Evolutionary conservation across 768 basidiomycete species (phyloP).

Genomic region (Tephrocybe sp.): DNA sequence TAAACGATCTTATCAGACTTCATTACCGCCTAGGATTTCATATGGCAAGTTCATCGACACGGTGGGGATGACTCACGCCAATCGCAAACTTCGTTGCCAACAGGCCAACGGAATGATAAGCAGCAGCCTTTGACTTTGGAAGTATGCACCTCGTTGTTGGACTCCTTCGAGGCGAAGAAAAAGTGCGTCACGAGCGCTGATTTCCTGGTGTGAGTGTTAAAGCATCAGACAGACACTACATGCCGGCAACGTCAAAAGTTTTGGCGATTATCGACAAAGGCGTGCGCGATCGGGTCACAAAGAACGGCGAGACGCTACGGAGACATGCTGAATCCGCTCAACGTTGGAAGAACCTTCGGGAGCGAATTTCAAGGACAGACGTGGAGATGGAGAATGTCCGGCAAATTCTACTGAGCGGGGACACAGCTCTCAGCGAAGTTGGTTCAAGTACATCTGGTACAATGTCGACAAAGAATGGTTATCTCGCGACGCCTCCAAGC

Average conservation of each 20-base stretch:
- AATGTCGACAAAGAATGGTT: slow-evolving; percentile 53
- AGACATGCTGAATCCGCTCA: slow-evolving; percentile 87
- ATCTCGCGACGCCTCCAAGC: slow-evolving; percentile 65
- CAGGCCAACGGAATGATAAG: slow-evolving; percentile 43
- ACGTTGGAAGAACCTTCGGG: slow-evolving; percentile 78
- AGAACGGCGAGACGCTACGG: slow-evolving; percentile 93
- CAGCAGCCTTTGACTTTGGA: slow-evolving; percentile 57
- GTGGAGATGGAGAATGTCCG: slow-evolving; percentile 76
- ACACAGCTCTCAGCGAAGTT: slow-evolving; percentile 57
- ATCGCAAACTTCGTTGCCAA: slow-evolving; percentile 43
- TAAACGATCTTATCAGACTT: slow-evolving; percentile 8
- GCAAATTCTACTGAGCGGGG: slow-evolving; percentile 53
- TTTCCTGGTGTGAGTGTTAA: background rate
- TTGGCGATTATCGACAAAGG: slow-evolving; percentile 94
- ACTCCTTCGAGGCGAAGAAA: slow-evolving; percentile 87
- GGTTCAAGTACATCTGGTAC: slow-evolving; percentile 69
- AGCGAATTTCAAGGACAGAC: slow-evolving; percentile 80
- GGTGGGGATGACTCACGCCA: slow-evolving; percentile 46
- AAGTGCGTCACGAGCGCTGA: slow-evolving; percentile 47
- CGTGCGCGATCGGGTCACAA: slow-evolving; percentile 88
- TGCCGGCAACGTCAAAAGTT: slow-evolving; percentile 91
- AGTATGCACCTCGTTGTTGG: slow-evolving; percentile 62
- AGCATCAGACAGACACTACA: slow-evolving; percentile 69
- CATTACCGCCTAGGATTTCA: slow-evolving; percentile 62
- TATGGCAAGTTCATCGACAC: slow-evolving; percentile 74